A percentile compares a stretch with the other conserved stretches of the same genome.
Evolutionary conservation across 78 protist genomes (phyloP).

Genomic region (Dictyostelium citrinum): DNA sequence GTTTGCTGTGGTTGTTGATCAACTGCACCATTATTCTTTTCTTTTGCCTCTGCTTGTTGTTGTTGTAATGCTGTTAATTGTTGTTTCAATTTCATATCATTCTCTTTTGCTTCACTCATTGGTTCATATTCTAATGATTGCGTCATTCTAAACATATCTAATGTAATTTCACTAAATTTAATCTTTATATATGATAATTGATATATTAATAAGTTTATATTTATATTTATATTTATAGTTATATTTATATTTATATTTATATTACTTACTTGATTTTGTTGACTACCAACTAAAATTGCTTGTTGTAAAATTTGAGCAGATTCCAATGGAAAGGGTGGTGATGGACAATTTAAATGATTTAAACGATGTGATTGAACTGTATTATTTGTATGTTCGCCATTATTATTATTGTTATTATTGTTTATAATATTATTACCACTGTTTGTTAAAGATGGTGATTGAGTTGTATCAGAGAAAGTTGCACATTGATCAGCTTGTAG

Average conservation of each 20-base stretch:
- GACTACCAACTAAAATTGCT: slow-evolving; percentile 63
- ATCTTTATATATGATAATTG: slow-evolving; percentile 14
- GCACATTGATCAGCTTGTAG: slow-evolving; percentile 65
- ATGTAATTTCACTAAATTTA: slow-evolving; percentile 80
- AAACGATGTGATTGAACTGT: background rate
- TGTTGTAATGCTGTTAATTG: background rate
- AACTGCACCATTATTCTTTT: background rate
- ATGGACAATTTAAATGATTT: background rate
- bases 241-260: too few relatives aligned
- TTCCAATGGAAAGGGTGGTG: background rate
- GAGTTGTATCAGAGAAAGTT: background rate
- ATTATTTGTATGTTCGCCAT: background rate
- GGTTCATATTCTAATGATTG: slow-evolving; percentile 71
- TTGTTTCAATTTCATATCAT: background rate
- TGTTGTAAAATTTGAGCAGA: slow-evolving; percentile 31
- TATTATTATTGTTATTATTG: too few relatives aligned
- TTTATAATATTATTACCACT: background rate
- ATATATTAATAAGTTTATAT: too few relatives aligned
- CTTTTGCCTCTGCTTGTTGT: background rate
- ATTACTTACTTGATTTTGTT: slow-evolving; percentile 40
- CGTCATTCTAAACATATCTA: slow-evolving; percentile 78
- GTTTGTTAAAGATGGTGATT: background rate
- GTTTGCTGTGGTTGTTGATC: background rate
- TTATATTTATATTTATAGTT: too few relatives aligned
- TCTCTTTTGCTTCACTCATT: background rate